A percentile compares a stretch with the other conserved stretches of the same genome.
phyloP scores from a whole-genome alignment of 2,329 filamentous ascomycete species.

The Coniochaeta hoffmannii region DNA sequence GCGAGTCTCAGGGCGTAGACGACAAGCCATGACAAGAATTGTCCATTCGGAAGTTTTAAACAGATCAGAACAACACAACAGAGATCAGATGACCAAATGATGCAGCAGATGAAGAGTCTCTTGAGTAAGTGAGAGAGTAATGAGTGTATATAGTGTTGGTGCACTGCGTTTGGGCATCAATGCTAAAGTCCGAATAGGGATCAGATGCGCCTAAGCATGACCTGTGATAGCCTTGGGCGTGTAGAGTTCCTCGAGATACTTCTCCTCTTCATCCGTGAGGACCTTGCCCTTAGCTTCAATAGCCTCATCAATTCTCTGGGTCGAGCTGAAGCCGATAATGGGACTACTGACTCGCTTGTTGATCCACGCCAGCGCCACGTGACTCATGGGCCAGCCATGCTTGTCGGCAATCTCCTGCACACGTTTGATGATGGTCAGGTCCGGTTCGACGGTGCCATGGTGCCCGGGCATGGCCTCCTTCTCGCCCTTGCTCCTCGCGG shows the following conservation, averaged over 20 bases:
- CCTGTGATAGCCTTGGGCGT: constrained; percentile 40
- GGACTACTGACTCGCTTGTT: constrained; percentile 45
- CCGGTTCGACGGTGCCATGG: constrained; percentile 24
- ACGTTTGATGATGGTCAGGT: constrained; percentile 21
- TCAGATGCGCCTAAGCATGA: constrained; percentile 11
- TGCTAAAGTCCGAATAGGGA: no score
- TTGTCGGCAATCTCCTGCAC: constrained; percentile 20
- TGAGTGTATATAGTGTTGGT: no score
- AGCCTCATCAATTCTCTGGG: constrained; percentile 54
- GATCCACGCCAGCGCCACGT: constrained; percentile 58
- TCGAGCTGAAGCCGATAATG: constrained; percentile 54
- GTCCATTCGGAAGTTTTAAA: no score
- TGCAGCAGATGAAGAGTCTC: no score
- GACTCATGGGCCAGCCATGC: constrained; percentile 22
- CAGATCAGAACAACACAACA: no score
- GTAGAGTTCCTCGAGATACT: constrained; percentile 57
- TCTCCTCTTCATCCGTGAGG: constrained; percentile 50
- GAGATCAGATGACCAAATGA: no score
- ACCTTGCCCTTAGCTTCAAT: constrained; percentile 36
- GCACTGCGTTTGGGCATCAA: no score
- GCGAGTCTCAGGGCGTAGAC: no score
- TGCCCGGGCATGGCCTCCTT: constrained; percentile 19
- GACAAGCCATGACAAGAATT: no score
- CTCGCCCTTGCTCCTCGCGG: constrained; percentile 22
- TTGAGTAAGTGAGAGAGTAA: no score